phyloP scores from a whole-genome alignment of 371 early-diverging fungal genomes.

The Syncephalis plumigaleata region DNA sequence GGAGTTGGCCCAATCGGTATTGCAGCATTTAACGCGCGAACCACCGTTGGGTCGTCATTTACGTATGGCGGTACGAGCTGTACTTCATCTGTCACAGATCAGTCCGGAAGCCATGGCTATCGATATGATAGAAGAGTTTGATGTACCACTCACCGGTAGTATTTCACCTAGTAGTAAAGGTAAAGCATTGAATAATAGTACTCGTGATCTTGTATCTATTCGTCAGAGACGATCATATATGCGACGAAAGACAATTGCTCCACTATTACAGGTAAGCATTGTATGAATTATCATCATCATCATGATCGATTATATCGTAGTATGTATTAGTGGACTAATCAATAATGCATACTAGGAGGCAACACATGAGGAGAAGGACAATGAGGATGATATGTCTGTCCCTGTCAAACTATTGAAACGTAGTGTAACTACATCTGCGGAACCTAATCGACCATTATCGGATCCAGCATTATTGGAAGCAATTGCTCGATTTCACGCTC shows the following conservation, averaged over 20 bases:
- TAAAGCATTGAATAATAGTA: no score
- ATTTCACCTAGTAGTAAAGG: no score
- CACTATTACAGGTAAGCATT: not conserved
- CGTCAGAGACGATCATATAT: no score
- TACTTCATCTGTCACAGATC: conserved; percentile 17
- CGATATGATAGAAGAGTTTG: conserved; percentile 1
- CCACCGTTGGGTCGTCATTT: conserved; percentile 18
- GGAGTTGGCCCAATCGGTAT: conserved; percentile 14
- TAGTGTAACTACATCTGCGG: not conserved
- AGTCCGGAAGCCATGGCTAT: conserved; percentile 21
- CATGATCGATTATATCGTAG: no score
- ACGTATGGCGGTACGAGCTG: conserved; percentile 23
- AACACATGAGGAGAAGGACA: not conserved
- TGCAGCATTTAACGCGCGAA: conserved; percentile 14
- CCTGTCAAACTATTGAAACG: no score
- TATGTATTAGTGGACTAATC: no score
- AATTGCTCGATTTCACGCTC: no score
- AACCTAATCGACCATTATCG: not conserved
- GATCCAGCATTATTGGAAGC: no score
- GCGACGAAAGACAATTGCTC: not conserved
- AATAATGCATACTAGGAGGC: no score
- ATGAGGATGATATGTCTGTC: not conserved
- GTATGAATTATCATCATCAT: no score
- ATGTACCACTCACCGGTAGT: not conserved
- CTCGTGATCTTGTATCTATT: no score